Evolutionary conservation across 1,284 basidiomycete species (phyloP), one percentile per base, ranked within the genome.

Genomic region (Rhizoctonia solani): DNA sequence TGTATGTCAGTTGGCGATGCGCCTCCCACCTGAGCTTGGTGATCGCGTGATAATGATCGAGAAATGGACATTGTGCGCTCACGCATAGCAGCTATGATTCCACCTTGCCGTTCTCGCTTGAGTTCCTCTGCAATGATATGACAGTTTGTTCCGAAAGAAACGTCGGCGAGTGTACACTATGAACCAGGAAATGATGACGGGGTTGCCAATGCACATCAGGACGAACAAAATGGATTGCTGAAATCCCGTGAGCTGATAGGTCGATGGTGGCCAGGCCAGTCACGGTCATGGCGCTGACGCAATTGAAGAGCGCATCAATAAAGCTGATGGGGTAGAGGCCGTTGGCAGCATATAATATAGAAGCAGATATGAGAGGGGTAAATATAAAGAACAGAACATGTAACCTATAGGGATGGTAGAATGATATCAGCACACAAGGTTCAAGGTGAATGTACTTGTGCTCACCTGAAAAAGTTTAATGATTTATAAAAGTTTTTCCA

Each of bases 261-360:
- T 93, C 86, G 71, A 92, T 79, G 4, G 90, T 87, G 46, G 83
- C 81, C 27, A 94, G 80, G 13, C 92, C 91, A 72, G 89, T 91
- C 68, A 92, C 88, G 2, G 87, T 87, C 80, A 92, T 86, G 8
- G 89, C 86, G 75, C 87, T 90, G 73, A 92, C 83, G 69, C 85
- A 90, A 73, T 84, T 82, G 79, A 86, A 94, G 47, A 93, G 81
- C 11, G 86, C 81, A 74, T 93, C 91, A 74, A 92, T 82, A 76
- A 90, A 92, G 41, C 81, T 72, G 53, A 91, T 81, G 53, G 81
- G 83, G 71, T 81, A 83, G 65, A 25, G 25, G 32, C 87, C 88
- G 81, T 90, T 90, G 76, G 82, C 82, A n/a, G 84, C 87, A 71
- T 86, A 93, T 73, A 93, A 83, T 56, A 93, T 85, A 29, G 52